Base-by-base conservation (phyloP, 306 rosid species). In the Glycine latifolia region DNA sequence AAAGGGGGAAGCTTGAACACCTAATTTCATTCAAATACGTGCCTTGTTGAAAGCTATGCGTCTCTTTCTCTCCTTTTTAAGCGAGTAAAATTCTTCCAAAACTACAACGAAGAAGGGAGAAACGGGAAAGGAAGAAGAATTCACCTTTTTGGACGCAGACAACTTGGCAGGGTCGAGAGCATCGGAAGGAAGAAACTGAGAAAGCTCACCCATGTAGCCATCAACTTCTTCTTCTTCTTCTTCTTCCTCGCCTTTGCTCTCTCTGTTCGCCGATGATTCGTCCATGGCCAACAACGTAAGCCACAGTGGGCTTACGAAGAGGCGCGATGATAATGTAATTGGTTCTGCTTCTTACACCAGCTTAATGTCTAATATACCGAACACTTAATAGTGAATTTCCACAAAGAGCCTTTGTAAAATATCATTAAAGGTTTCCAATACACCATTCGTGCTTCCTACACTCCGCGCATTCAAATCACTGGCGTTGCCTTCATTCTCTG, bases 141-240 rank as follows among this genome's bases (percentile, higher is more conserved):
- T 44, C 69, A 90, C 97, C 92, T 74, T 90, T 81, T 71, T 83
- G 39, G 87, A 62, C 2, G 71, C 20, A 26, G 90, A 14, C 13
- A 11, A 20, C 3, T 78, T 81, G 12, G 93, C 85, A 85, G 90
- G 81, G 8, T 47, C 10, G 9, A 78, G 4, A 47, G 80, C 58
- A 20, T 90, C 89, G 10, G 85, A 73, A 76, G 95, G 91, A 72
- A 95, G 85, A 66, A 93, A 91, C 16, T 20, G 86, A 69, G 97
- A 91, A 81, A 93, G 92, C 79, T 91, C 92, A 3, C 89, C 97
- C 99, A 95, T 91, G 85, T 95, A 95, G 73, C 74, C 83, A 14
- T 65, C 69, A 2, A 65, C 86, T 4, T 91, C 86, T 56, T 81
- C 91, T 41, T 65, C 88, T 68, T 73, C 75, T 17, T 39, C 78